These are phyloP conservation scores for Ceratocystis cacaofunesta DNA, from an alignment of 2,329 filamentous ascomycete genomes.

Conservation along the genomic window DNA sequence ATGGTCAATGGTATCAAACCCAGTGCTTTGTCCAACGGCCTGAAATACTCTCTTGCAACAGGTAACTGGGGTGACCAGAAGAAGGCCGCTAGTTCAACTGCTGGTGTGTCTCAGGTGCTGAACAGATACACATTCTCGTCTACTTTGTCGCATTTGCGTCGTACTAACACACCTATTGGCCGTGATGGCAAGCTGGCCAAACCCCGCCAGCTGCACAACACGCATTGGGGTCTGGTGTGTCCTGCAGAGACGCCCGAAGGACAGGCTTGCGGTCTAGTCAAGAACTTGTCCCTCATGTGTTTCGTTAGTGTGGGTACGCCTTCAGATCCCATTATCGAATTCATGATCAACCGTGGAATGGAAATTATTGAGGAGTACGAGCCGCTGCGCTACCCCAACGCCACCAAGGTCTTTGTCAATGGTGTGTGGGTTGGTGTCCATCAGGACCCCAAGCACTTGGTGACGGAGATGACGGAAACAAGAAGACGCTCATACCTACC, in stretches of 20 bases:
- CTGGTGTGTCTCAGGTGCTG: slow-evolving; percentile 93
- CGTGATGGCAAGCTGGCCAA: slow-evolving; percentile 97
- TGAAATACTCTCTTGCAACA: slow-evolving; percentile 93
- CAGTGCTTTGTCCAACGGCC: slow-evolving; percentile 75
- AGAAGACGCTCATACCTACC: slow-evolving; percentile 72
- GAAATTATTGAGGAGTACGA: slow-evolving; percentile 94
- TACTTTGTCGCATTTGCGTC: slow-evolving; percentile 86
- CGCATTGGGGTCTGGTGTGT: slow-evolving; percentile 94
- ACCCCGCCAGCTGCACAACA: slow-evolving; percentile 93
- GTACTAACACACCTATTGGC: slow-evolving; percentile 95
- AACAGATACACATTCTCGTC: slow-evolving; percentile 97
- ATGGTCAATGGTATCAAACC: slow-evolving; percentile 82
- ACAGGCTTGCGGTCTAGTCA: slow-evolving; percentile 94
- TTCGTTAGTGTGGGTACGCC: slow-evolving; percentile 93
- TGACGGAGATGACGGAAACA: slow-evolving; percentile 61
- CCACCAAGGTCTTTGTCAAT: slow-evolving; percentile 96
- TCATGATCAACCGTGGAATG: slow-evolving; percentile 93
- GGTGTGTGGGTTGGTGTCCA: slow-evolving; percentile 97
- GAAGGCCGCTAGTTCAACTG: slow-evolving; percentile 87
- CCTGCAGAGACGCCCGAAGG: slow-evolving; percentile 96
- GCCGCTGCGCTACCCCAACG: slow-evolving; percentile 67
- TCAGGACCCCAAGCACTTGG: slow-evolving; percentile 72
- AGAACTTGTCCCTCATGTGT: slow-evolving; percentile 95
- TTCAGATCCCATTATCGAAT: slow-evolving; percentile 78
- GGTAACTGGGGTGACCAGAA: slow-evolving; percentile 99